These are phyloP conservation scores for Mesostigma viride DNA, from an alignment of 139 green algal species.

Conservation along the genomic window DNA sequence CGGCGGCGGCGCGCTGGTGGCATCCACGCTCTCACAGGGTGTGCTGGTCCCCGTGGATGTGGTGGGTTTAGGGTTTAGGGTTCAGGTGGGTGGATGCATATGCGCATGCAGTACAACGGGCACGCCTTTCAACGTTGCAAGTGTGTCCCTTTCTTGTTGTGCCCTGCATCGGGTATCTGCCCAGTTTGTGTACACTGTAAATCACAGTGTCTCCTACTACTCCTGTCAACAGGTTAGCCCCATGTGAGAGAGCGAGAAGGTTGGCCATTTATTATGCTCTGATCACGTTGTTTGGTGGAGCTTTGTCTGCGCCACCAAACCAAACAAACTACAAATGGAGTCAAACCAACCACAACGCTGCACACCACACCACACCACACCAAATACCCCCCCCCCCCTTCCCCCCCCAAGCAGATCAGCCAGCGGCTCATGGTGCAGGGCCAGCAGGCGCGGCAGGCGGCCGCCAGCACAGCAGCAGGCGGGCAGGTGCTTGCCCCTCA, in stretches of 20 bases:
- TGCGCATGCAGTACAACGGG: background rate
- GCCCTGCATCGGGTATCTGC: background rate
- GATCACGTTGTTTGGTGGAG: background rate
- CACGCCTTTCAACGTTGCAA: background rate
- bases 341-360: background rate
- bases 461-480: no score
- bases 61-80: conserved; percentile 9
- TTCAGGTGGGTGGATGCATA: background rate
- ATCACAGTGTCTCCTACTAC: background rate
- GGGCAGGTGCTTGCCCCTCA: background rate
- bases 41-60: conserved; percentile 86
- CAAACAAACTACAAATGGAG: background rate
- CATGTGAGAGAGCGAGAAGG: background rate
- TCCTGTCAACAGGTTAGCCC: background rate
- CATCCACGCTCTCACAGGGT: conserved; percentile 57
- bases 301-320: background rate
- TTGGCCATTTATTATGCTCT: background rate
- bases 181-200: background rate
- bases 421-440: conserved; percentile 58
- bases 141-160: background rate
- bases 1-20: conserved; percentile 47
- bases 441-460: no score
- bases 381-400: background rate
- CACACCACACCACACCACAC: background rate
- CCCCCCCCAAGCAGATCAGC: conserved; percentile 23